Evolutionary conservation across 208 protist genomes (phyloP).

Genomic region (Borovskyia barvae): DNA sequence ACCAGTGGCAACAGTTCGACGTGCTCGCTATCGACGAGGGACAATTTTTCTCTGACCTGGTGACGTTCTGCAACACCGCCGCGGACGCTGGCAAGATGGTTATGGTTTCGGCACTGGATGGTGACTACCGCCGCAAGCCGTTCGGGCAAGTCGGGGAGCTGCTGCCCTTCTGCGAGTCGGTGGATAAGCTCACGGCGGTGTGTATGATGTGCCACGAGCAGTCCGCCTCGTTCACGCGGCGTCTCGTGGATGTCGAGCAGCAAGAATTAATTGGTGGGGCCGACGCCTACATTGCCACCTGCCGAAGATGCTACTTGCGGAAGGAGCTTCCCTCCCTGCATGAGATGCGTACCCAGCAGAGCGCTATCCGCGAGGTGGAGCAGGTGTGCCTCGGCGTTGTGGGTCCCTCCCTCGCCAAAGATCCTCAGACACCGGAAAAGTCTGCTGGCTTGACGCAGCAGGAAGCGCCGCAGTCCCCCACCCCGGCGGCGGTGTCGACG

Average conservation of each 20-base stretch:
- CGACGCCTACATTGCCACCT: conserved; percentile 94
- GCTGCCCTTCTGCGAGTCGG: conserved; percentile 80
- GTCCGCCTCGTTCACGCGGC: conserved; percentile 85
- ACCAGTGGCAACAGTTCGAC: conserved; percentile 69
- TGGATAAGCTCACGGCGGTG: conserved; percentile 92
- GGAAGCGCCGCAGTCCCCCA: conserved; percentile 2
- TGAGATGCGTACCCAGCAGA: conserved; percentile 21
- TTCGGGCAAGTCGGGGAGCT: conserved; percentile 88
- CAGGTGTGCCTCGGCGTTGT: conserved; percentile 9
- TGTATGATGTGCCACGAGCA: conserved; percentile 86
- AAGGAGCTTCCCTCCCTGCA: conserved; percentile 22
- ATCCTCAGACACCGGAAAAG: conserved; percentile 29
- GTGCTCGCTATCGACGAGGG: conserved; percentile 94
- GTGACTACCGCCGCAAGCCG: conserved; percentile 89
- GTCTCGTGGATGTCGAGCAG: conserved; percentile 57
- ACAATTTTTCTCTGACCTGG: conserved; percentile 94
- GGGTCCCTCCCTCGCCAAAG: too few species aligned
- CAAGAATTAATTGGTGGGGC: conserved; percentile 92
- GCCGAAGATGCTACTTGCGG: conserved; percentile 76
- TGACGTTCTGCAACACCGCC: conserved; percentile 76
- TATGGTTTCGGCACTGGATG: conserved; percentile 93
- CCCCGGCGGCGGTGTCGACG: too few species aligned
- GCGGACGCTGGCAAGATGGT: conserved; percentile 92
- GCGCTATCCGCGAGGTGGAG: conserved; percentile 36
- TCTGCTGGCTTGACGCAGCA: neutral